Conservation (phyloP, 2,329 filamentous ascomycete species). For the Colletotrichum theobromicola region DNA sequence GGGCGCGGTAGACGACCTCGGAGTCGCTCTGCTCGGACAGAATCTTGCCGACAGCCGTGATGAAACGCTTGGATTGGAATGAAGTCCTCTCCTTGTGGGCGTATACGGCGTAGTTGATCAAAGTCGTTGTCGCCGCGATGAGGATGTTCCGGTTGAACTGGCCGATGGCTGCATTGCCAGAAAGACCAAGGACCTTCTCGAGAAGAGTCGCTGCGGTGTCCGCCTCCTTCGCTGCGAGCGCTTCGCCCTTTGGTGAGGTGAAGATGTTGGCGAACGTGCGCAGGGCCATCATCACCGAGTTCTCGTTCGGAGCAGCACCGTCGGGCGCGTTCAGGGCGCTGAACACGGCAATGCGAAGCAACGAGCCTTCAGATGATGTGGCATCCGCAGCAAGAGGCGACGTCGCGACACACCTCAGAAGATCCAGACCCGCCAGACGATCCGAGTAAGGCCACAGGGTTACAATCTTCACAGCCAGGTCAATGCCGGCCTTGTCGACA, state of each 20-base stretch:
- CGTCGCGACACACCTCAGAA: conserved; percentile 82
- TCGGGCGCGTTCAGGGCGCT: conserved; percentile 50
- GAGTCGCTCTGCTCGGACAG: conserved; percentile 73
- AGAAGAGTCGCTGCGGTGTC: conserved; percentile 68
- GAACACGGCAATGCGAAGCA: conserved; percentile 61
- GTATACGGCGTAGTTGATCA: conserved; percentile 85
- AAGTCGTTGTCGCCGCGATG: conserved; percentile 80
- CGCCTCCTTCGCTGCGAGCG: conserved; percentile 62
- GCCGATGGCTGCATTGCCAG: conserved; percentile 53
- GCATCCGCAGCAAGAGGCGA: conserved; percentile 70
- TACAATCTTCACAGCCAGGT: conserved; percentile 73
- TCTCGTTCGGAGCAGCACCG: conserved; percentile 66
- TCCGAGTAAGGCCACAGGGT: conserved; percentile 82
- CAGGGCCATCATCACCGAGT: conserved; percentile 86
- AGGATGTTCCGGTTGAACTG: conserved; percentile 77
- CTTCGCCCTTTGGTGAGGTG: conserved; percentile 72
- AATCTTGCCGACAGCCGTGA: conserved; percentile 68
- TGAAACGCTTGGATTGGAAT: conserved; percentile 46
- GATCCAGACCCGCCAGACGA: conserved; percentile 83
- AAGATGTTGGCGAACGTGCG: conserved; percentile 87
- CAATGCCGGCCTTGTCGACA: conserved; percentile 56
- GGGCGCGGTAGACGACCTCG: conserved; percentile 81
- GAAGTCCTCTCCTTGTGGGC: conserved; percentile 52
- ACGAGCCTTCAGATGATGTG: conserved; percentile 55
- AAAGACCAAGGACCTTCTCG: conserved; percentile 62